A percentile compares a stretch with the other conserved stretches of the same genome.
Conservation (phyloP, 176 grass and related monocot species). For the Cymbopogon citratus region DNA sequence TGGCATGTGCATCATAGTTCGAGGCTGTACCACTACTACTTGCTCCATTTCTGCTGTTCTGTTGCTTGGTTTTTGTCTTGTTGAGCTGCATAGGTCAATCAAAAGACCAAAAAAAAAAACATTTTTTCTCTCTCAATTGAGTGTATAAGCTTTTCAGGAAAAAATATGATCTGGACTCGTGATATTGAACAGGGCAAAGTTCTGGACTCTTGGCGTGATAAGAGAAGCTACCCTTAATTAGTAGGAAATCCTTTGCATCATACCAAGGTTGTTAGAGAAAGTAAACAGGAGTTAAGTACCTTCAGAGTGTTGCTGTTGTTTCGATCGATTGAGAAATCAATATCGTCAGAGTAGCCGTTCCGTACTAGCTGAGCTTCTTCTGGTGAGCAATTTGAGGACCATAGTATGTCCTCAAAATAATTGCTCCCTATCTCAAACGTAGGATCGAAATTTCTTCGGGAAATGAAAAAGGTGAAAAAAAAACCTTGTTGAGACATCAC, state of each 20-base stretch:
- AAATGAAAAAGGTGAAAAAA: background rate
- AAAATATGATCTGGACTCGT: background rate
- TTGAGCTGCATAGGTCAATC: background rate
- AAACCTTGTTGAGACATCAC: background rate
- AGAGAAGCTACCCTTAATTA: background rate
- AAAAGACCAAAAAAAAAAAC: background rate
- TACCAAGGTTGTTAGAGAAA: background rate
- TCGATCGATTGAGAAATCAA: background rate
- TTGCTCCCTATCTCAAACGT: conserved; percentile 40
- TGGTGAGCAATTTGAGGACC: conserved; percentile 37
- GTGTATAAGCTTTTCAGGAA: background rate
- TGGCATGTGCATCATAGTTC: background rate
- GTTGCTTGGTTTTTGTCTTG: background rate
- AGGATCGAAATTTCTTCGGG: conserved; percentile 33
- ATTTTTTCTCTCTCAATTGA: background rate
- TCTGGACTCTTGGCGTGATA: background rate
- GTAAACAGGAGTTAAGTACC: conserved; percentile 8
- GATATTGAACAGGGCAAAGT: background rate
- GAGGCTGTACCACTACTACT: background rate
- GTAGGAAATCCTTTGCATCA: conserved; percentile 7
- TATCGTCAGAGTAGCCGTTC: background rate
- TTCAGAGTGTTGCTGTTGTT: background rate
- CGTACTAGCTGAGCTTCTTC: conserved; percentile 22
- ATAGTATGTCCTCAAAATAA: conserved; percentile 31
- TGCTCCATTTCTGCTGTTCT: background rate